A percentile compares a stretch with the other conserved stretches of the same genome.
phyloP scores from a whole-genome alignment of 805 yeast genomes.

The Starmera dryadoides region DNA sequence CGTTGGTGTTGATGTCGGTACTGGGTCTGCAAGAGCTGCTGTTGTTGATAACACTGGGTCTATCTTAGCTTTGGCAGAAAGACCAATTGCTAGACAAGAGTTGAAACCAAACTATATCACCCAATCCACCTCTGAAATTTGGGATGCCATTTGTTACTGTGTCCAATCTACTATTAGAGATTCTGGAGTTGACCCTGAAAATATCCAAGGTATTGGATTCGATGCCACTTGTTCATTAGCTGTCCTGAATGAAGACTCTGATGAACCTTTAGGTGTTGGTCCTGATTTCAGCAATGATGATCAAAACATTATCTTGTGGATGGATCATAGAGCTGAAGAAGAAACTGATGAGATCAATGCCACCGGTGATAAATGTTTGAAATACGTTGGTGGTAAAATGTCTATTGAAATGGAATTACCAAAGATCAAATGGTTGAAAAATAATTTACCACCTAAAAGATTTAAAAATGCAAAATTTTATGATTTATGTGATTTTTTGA shows the following conservation, averaged over 20 bases:
- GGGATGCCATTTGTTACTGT: constrained; percentile 83
- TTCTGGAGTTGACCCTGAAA: constrained; percentile 59
- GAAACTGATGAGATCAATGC: constrained; percentile 80
- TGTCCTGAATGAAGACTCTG: constrained; percentile 57
- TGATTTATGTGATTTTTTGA: constrained; percentile 86
- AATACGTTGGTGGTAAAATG: constrained; percentile 96
- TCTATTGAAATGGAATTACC: constrained; percentile 98
- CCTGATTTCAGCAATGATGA: constrained; percentile 70
- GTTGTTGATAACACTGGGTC: constrained; percentile 78
- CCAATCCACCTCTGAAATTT: constrained; percentile 85
- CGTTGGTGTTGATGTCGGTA: constrained; percentile 93
- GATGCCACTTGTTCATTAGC: constrained; percentile 97
- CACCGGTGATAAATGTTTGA: constrained; percentile 69
- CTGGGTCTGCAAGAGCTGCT: constrained; percentile 96
- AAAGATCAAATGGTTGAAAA: constrained; percentile 92
- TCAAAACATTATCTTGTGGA: constrained; percentile 91
- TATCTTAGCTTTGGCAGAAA: constrained; percentile 70
- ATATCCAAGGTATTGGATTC: constrained; percentile 83
- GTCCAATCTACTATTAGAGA: constrained; percentile 69
- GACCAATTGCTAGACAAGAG: constrained; percentile 73
- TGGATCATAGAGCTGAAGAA: constrained; percentile 91
- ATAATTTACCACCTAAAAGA: constrained; percentile 58
- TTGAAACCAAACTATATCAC: constrained; percentile 68
- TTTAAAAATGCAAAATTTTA: constrained; percentile 70
- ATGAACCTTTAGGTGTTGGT: constrained; percentile 80